Base-by-base conservation (phyloP, 192 early-diverging fungal species). In the Ambispora gerdemannii region DNA sequence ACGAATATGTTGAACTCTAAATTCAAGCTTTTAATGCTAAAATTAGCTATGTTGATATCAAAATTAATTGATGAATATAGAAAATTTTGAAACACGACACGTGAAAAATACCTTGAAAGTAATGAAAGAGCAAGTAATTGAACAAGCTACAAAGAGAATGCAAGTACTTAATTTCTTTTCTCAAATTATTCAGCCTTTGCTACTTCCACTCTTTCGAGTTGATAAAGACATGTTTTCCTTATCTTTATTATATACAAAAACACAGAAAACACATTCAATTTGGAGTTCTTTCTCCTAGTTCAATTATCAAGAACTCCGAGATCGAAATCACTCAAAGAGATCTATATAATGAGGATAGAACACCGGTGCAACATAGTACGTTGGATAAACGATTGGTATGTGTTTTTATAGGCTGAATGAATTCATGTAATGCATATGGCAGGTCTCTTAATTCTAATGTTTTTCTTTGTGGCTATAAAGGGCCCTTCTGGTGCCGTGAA, bases 211-310 rank as follows among this genome's bases (percentile, higher is more conserved):
- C n/a, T n/a, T n/a, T n/a, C n/a, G n/a, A n/a, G n/a, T n/a, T n/a
- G n/a, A n/a, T n/a, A n/a, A n/a, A n/a, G n/a, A n/a, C n/a, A n/a
- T n/a, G n/a, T n/a, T n/a, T n/a, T n/a, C n/a, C n/a, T n/a, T n/a
- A n/a, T n/a, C n/a, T n/a, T n/a, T n/a, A n/a, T n/a, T n/a, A n/a
- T n/a, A n/a, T n/a, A n/a, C n/a, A n/a, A n/a, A n/a, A n/a, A n/a
- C 56, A 70, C 82, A 93, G 91, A 72, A 93, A 94, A 66, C 85
- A 91, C 69, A 94, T 98, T 71, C 90, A 96, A 77, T 98, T 98
- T 82, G 93, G 97, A 60, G 92, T 96, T 13, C 87, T 96, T 27
- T 93, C 93, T 61, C 87, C 90, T 19, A 88, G 91, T 70, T 91
- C 94, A 50, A 92, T 95, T 70, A 89, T 92, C 73, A 91, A 93